A percentile compares a stretch with the other conserved stretches of the same genome.
Evolutionary conservation across 495 filamentous ascomycete species (phyloP).

Genomic region (Penicillium paxilli): DNA sequence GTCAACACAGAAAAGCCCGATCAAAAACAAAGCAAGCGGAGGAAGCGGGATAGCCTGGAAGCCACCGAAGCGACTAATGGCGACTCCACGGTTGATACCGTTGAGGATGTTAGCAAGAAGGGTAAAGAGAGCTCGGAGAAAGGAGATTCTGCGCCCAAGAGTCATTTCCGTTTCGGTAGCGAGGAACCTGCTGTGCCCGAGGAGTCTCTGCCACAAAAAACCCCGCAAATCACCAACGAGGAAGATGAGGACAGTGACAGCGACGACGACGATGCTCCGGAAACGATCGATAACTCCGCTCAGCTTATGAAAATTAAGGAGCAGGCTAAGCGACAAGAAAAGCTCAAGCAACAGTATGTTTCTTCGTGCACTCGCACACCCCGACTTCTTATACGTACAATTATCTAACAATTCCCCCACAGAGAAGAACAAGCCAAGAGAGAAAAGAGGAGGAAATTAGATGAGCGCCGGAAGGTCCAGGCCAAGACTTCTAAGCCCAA

Average conservation of each 20-base stretch:
- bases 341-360: slow-evolving; percentile 37
- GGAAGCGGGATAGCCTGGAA: slow-evolving; percentile 34
- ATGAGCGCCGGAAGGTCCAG: slow-evolving; percentile 48
- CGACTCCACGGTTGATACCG: neutral
- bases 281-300: slow-evolving; percentile 48
- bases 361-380: neutral
- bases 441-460: slow-evolving; percentile 50
- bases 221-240: slow-evolving; percentile 17
- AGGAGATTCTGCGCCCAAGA: slow-evolving; percentile 23
- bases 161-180: slow-evolving; percentile 45
- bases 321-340: slow-evolving; percentile 43
- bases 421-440: slow-evolving; percentile 46
- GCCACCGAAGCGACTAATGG: slow-evolving; percentile 17
- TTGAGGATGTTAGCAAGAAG: slow-evolving; percentile 10
- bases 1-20: slow-evolving; percentile 21
- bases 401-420: slow-evolving; percentile 20
- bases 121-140: slow-evolving; percentile 9
- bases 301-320: slow-evolving; percentile 40
- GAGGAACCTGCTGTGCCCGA: slow-evolving; percentile 42
- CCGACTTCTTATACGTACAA: neutral
- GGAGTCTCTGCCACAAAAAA: slow-evolving; percentile 21
- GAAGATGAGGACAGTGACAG: slow-evolving; percentile 34
- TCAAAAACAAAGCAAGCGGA: slow-evolving; percentile 37
- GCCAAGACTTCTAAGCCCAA: slow-evolving; percentile 38
- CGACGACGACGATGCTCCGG: slow-evolving; percentile 53